Percentiles rank a stretch among this genome's conserved stretches.
Conservation (phyloP, 805 yeast genomes). For the Wilhelminamyces savonicus region DNA sequence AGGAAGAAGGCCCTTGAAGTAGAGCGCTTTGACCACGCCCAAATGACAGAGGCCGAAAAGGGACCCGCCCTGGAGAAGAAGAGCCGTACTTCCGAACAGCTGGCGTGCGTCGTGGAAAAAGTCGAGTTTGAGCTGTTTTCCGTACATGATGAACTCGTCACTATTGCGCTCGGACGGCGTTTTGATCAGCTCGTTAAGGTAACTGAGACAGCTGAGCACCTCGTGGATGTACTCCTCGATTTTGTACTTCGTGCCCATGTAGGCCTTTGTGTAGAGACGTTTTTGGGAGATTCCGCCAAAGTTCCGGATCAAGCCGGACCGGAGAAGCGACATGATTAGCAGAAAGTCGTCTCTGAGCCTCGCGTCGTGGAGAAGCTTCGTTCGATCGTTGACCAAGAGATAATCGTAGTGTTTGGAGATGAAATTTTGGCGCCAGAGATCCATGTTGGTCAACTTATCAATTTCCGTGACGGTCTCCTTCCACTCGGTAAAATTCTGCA, state of each 20-base stretch:
- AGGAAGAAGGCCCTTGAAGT: conserved; percentile 70
- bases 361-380: conserved; percentile 56
- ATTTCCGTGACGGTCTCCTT: conserved; percentile 45
- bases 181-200: conserved; percentile 42
- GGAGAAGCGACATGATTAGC: conserved; percentile 55
- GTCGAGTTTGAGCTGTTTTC: conserved; percentile 56
- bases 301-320: conserved; percentile 82
- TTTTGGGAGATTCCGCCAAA: conserved; percentile 87
- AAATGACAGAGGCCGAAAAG: conserved; percentile 89
- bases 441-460: conserved; percentile 40
- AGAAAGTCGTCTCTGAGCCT: conserved; percentile 52
- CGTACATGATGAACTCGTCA: conserved; percentile 34
- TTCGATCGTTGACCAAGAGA: conserved; percentile 68
- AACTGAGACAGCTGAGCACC: conserved; percentile 62
- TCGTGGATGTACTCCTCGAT: conserved; percentile 84
- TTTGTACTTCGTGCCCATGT: conserved; percentile 80
- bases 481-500: conserved; percentile 68
- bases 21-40: conserved; percentile 85
- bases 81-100: conserved; percentile 85
- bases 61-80: conserved; percentile 91
- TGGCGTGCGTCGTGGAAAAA: conserved; percentile 84
- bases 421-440: conserved; percentile 74
- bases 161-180: conserved; percentile 19
- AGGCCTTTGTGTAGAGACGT: conserved; percentile 71
- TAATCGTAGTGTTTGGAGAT: conserved; percentile 80